phyloP scores from a whole-genome alignment of 2,329 filamentous ascomycete genomes.

The Pyricularia grisea region DNA sequence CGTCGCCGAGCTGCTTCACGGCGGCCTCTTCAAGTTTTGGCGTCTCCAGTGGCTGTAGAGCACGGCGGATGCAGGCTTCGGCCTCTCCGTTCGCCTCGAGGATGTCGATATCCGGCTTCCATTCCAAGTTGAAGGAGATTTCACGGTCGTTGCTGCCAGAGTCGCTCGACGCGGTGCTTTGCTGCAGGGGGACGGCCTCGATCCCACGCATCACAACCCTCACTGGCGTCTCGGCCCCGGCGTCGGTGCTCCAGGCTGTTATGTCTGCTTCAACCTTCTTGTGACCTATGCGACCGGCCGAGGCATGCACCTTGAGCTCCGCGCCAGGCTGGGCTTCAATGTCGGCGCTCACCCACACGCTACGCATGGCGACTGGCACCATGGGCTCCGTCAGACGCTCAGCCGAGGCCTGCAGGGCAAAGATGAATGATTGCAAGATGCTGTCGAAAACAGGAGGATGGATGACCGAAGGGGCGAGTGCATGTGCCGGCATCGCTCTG shows the following conservation, averaged over 20 bases:
- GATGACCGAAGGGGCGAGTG: background rate
- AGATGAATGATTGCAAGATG: background rate
- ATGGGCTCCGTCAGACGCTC: background rate
- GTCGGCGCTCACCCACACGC: conserved; percentile 2
- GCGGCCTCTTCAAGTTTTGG: too few species aligned
- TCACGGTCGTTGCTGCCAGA: background rate
- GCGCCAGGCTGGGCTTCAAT: background rate
- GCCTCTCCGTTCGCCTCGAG: background rate
- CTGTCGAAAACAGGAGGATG: background rate
- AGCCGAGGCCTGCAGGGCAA: background rate
- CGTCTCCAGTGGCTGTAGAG: background rate
- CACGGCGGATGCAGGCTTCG: background rate
- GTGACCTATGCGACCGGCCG: background rate
- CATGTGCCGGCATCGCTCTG: background rate
- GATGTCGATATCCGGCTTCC: background rate
- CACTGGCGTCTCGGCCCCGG: background rate
- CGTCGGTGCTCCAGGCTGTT: background rate
- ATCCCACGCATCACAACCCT: background rate
- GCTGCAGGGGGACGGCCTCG: background rate
- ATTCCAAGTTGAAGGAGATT: background rate
- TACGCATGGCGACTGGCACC: background rate
- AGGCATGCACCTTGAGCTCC: background rate
- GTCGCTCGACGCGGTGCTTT: background rate
- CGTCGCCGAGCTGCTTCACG: background rate
- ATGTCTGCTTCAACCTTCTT: background rate